Percentiles rank a stretch among this genome's conserved stretches.
Conservation (phyloP, 2,329 filamentous ascomycete genomes). For the Rosellinia necatrix region DNA sequence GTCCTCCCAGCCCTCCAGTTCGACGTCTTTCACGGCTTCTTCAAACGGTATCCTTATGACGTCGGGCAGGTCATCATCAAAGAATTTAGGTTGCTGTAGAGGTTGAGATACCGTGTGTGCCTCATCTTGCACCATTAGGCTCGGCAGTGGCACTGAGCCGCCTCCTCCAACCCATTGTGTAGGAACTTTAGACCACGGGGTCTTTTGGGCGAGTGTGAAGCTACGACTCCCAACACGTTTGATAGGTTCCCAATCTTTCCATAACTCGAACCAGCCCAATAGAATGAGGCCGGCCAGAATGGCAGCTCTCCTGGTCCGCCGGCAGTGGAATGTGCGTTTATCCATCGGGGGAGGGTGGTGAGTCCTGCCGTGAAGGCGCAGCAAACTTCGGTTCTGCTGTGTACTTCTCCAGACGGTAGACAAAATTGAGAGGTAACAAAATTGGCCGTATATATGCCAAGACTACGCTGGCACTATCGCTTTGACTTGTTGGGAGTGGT, state of each 20-base stretch:
- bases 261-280: constrained; percentile 25
- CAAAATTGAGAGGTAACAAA: background rate
- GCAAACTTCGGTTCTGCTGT: constrained; percentile 5
- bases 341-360: constrained; percentile 32
- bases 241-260: constrained; percentile 5
- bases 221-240: background rate
- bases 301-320: constrained; percentile 33
- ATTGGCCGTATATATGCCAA: constrained; percentile 4
- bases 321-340: constrained; percentile 27
- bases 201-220: constrained; percentile 1
- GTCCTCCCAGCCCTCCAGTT: constrained; percentile 49
- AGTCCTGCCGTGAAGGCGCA: constrained; percentile 3
- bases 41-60: constrained; percentile 48
- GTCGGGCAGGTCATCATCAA: constrained; percentile 42
- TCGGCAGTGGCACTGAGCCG: background rate
- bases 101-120: background rate
- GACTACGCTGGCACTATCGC: background rate
- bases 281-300: constrained; percentile 16
- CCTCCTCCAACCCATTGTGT: constrained; percentile 35
- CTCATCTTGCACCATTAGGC: constrained; percentile 4
- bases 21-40: constrained; percentile 43
- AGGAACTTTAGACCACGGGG: constrained; percentile 11
- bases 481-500: background rate
- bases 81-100: constrained; percentile 19
- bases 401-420: background rate